phyloP scores from a whole-genome alignment of 805 yeast genomes.

The Saturnispora ahearnii region DNA sequence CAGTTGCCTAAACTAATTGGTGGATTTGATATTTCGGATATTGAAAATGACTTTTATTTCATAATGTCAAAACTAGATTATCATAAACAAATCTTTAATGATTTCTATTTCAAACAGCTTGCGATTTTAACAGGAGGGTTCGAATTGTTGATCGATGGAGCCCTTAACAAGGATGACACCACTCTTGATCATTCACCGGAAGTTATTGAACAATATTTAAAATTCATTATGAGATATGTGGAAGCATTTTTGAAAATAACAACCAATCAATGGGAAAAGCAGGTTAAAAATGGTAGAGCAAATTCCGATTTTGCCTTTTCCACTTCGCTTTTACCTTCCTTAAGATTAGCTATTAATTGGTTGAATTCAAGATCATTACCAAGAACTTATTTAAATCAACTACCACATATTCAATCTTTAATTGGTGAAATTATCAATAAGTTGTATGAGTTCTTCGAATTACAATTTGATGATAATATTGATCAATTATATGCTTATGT shows the following conservation, averaged over 20 bases:
- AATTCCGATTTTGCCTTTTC: slow-evolving; percentile 14
- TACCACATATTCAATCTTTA: slow-evolving; percentile 6
- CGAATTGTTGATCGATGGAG: slow-evolving; percentile 24
- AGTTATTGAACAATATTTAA: slow-evolving; percentile 27
- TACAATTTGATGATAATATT: slow-evolving; percentile 1
- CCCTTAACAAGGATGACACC: slow-evolving; percentile 16
- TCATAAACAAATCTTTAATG: slow-evolving; percentile 28
- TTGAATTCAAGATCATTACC: slow-evolving; percentile 40
- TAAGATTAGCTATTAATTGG: slow-evolving; percentile 52
- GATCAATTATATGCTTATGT: slow-evolving; percentile 5
- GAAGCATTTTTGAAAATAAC: slow-evolving; percentile 23
- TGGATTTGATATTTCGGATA: slow-evolving; percentile 18
- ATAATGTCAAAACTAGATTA: slow-evolving; percentile 21
- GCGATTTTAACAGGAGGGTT: slow-evolving; percentile 33
- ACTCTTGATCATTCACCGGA: slow-evolving; percentile 19
- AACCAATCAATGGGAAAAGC: background rate
- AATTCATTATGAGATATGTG: slow-evolving; percentile 35
- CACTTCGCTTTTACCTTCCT: slow-evolving; percentile 27
- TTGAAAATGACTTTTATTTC: slow-evolving; percentile 29
- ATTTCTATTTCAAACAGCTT: slow-evolving; percentile 30
- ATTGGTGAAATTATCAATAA: slow-evolving; percentile 4
- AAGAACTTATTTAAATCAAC: slow-evolving; percentile 22
- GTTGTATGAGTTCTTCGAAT: slow-evolving; percentile 6
- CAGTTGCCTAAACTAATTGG: slow-evolving; percentile 8
- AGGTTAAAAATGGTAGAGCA: background rate